Evolutionary conservation across 2,329 filamentous ascomycete genomes (phyloP), one percentile per base, ranked within the genome.

Genomic region (Dothideomycetes sp.): DNA sequence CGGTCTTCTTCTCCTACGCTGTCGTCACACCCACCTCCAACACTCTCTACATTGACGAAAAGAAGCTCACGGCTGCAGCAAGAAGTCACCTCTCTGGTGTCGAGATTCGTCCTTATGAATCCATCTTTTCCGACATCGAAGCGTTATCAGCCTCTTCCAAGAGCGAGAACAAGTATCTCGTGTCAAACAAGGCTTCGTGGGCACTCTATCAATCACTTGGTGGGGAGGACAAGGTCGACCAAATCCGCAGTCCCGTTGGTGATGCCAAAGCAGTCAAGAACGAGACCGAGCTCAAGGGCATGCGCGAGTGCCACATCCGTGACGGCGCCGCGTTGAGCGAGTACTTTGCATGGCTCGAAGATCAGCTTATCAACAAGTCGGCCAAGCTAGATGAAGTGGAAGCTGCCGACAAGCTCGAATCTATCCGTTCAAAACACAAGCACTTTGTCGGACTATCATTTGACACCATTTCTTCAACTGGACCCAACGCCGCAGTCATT

Each of bases 251-350:
- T 53, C 88, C 87, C 1, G 76, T 98, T 44, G 80, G 80, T 4
- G 88, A 95, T 62, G 78, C 87, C 24, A 98, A 98, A 66, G 87
- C 91, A 6, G 70, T 96, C 59, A 98, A 98, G 67, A 98, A 95
- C 52, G 78, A 85, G 42, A 79, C 76, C 0, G 91, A 98, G 60
- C 68, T 95, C 31, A 78, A 85, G 53, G 91, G 91, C 46, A 96
- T 98, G 91, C 77, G 87, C 46, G 76, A 83, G 43, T 96, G 91
- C 57, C 91, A 98, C 58, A 78, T 96, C 51, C 79, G 91, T 48
- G 91, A 98, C 55, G 91, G 91, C 33, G 87, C 86, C 33, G 89
- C 91, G 2, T 64, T 96, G 46, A 88, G 78, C 42, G 80, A 94
- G 58, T 98, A 87, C 60, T 95, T 98, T 60, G 86, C 91, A 10